These are phyloP conservation scores for Penicillium aurantiogriseum DNA, from an alignment of 2,329 filamentous ascomycete species.

Conservation along the genomic window DNA sequence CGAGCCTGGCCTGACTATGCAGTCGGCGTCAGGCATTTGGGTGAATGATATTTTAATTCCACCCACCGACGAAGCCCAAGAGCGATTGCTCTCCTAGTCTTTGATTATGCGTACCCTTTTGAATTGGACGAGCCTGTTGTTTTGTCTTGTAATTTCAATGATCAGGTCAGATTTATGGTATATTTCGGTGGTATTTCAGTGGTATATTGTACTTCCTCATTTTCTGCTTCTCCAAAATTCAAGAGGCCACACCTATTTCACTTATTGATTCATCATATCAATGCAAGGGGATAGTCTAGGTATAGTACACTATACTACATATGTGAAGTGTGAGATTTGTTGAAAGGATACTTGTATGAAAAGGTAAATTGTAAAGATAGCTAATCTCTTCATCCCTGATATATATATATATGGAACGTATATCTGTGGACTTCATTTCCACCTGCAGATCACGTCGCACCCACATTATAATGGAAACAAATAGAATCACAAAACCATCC, in stretches of 20 bases:
- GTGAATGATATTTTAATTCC: neutral
- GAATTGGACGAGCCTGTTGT: neutral
- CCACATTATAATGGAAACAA: no score
- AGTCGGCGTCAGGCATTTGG: neutral
- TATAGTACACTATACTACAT: neutral
- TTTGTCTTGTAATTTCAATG: neutral
- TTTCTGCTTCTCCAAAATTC: neutral
- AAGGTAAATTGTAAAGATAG: neutral
- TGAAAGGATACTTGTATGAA: neutral
- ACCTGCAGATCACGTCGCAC: neutral
- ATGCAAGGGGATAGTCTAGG: neutral
- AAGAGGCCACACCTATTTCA: neutral
- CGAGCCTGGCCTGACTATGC: neutral
- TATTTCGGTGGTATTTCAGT: neutral
- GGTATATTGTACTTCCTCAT: no score
- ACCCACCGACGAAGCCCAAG: neutral
- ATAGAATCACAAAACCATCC: neutral
- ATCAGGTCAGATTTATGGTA: neutral
- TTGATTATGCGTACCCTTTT: neutral
- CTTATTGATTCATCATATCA: neutral
- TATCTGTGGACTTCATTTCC: neutral
- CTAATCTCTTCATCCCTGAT: neutral
- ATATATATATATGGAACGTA: no score
- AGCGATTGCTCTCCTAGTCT: neutral
- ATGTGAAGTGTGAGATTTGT: neutral